Conservation (phyloP, 768 basidiomycete species). For the Royoungia palumana region DNA sequence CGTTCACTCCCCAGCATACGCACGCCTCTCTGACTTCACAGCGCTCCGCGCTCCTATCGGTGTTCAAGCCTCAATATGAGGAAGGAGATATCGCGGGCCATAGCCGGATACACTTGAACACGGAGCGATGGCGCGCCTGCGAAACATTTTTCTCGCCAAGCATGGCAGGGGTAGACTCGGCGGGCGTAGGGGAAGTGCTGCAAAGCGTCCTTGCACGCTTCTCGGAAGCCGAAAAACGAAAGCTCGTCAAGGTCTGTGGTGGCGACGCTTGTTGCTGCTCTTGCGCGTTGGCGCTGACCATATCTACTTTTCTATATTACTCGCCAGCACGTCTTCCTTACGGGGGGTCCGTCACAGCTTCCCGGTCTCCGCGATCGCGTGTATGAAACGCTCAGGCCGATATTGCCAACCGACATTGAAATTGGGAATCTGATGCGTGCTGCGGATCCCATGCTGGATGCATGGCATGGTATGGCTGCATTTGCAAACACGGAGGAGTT, state of each 20-base stretch:
- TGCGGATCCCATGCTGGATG: slow-evolving; percentile 64
- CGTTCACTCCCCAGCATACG: slow-evolving; percentile 78
- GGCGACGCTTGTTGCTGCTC: background rate
- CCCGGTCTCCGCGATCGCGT: slow-evolving; percentile 68
- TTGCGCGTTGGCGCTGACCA: background rate
- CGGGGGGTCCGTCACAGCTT: slow-evolving; percentile 76
- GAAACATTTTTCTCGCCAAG: slow-evolving; percentile 90
- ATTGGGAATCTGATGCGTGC: slow-evolving; percentile 59
- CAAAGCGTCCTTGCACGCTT: slow-evolving; percentile 80
- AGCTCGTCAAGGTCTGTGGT: slow-evolving; percentile 67
- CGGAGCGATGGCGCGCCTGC: slow-evolving; percentile 86
- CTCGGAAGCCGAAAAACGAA: slow-evolving; percentile 58
- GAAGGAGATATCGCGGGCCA: slow-evolving; percentile 70
- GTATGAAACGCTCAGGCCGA: slow-evolving; percentile 71
- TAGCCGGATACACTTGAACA: slow-evolving; percentile 81
- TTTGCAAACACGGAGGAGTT: slow-evolving; percentile 62
- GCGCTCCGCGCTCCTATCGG: slow-evolving; percentile 80
- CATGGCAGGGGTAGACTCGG: slow-evolving; percentile 95
- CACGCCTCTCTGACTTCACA: slow-evolving; percentile 73
- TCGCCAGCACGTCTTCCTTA: slow-evolving; percentile 80
- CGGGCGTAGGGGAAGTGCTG: slow-evolving; percentile 89
- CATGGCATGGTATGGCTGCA: slow-evolving; percentile 92
- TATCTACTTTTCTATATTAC: background rate
- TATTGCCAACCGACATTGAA: slow-evolving; percentile 79
- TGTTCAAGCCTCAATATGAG: slow-evolving; percentile 78